Conservation (phyloP, 2,329 filamentous ascomycete genomes). For the Microascus cirrosus region DNA sequence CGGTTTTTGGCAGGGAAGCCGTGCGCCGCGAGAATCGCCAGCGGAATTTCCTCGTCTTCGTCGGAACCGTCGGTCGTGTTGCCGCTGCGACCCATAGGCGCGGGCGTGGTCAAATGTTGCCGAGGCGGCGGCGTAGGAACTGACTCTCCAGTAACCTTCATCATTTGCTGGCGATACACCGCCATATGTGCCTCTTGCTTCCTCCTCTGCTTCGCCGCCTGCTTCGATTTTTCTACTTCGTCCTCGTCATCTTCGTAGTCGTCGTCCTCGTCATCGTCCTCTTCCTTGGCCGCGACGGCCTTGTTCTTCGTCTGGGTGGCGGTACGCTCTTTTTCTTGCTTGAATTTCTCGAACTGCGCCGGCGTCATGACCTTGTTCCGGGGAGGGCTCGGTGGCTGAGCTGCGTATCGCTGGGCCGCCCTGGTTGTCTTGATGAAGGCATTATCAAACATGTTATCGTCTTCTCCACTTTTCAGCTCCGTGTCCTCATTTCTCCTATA, state of each 20-base stretch:
- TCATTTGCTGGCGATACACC: conserved; percentile 90
- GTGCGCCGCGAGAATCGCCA: conserved; percentile 79
- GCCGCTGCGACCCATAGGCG: conserved; percentile 22
- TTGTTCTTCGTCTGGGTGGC: conserved; percentile 27
- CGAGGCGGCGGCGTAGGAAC: conserved; percentile 19
- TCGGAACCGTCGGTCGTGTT: conserved; percentile 45
- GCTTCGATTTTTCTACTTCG: conserved; percentile 62
- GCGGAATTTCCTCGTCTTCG: conserved; percentile 79
- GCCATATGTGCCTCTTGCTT: conserved; percentile 87
- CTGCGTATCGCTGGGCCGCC: conserved; percentile 21
- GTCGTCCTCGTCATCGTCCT: conserved; percentile 52
- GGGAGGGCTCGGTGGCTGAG: conserved; percentile 24
- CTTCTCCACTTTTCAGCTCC: conserved; percentile 24
- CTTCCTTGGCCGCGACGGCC: conserved; percentile 39
- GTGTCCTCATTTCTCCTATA: conserved; percentile 30
- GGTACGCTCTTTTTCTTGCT: conserved; percentile 60
- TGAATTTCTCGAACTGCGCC: conserved; percentile 74
- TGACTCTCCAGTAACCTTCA: conserved; percentile 80
- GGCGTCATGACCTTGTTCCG: conserved; percentile 80
- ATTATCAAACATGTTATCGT: conserved; percentile 46
- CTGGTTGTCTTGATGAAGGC: conserved; percentile 25
- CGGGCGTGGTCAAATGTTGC: conserved; percentile 10
- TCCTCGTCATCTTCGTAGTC: conserved; percentile 68
- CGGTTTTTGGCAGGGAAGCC: conserved; percentile 74
- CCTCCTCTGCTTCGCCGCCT: conserved; percentile 63